Evolutionary conservation across 495 filamentous ascomycete species (phyloP).

Genomic region (Hypomontagnella monticulosa): DNA sequence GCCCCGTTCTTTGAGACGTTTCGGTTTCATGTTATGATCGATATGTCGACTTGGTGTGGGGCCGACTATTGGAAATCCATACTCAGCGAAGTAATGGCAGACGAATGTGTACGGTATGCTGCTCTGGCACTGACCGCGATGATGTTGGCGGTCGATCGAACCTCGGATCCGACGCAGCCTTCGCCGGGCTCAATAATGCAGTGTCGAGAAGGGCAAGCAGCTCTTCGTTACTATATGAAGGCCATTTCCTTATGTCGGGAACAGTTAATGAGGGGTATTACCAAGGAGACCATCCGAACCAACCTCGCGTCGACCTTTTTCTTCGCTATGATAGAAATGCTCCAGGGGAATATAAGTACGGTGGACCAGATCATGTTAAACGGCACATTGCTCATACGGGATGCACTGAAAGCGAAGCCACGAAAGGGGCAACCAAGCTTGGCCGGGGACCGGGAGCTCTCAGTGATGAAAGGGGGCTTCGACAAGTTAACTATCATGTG

Average conservation of each 20-base stretch:
- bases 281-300: constrained; percentile 14
- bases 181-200: constrained; percentile 6
- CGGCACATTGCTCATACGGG: constrained; percentile 28
- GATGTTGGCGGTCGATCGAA: constrained; percentile 27
- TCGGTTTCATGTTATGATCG: constrained; percentile 20
- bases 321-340: constrained; percentile 44
- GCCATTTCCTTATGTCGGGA: constrained; percentile 41
- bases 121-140: constrained; percentile 32
- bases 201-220: constrained; percentile 29
- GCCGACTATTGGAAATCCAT: constrained; percentile 31
- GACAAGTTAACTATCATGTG: constrained; percentile 35
- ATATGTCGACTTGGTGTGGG: constrained; percentile 34
- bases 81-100: constrained; percentile 22
- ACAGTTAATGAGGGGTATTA: constrained; percentile 23
- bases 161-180: background rate
- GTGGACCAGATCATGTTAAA: constrained; percentile 37
- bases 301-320: constrained; percentile 29
- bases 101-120: constrained; percentile 32
- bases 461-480: constrained; percentile 27
- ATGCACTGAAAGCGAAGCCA: constrained; percentile 11
- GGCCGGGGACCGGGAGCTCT: constrained; percentile 16
- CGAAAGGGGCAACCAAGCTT: constrained; percentile 5
- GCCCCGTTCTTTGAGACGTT: constrained; percentile 42
- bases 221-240: constrained; percentile 43
- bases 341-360: constrained; percentile 44